Evolutionary conservation across 2,329 filamentous ascomycete species (phyloP).

Genomic region (Plenodomus biglobosus): DNA sequence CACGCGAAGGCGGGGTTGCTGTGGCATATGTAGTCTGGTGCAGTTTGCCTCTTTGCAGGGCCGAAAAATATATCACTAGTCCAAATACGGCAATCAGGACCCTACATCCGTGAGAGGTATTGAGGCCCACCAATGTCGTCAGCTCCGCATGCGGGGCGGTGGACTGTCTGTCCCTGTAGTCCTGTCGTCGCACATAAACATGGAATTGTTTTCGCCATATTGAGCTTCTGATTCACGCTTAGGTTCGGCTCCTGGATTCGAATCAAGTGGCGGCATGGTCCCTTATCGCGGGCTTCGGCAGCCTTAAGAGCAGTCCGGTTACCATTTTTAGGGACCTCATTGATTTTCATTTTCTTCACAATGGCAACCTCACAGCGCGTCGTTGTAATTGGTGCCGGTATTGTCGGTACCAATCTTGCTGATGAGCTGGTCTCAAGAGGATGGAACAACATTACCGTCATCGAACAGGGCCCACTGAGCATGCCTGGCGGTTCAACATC

Average conservation of each 20-base stretch:
- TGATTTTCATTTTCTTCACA: slow-evolving; percentile 3
- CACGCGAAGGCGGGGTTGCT: slow-evolving; percentile 30
- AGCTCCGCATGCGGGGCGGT: slow-evolving; percentile 27
- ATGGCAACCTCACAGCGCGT: slow-evolving; percentile 43
- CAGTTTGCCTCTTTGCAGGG: slow-evolving; percentile 8
- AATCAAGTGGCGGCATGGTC: slow-evolving; percentile 17
- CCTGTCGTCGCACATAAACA: slow-evolving; percentile 15
- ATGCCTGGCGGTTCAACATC: slow-evolving; percentile 68
- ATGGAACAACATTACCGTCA: slow-evolving; percentile 65
- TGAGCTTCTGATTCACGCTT: slow-evolving; percentile 26
- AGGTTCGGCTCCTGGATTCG: slow-evolving; percentile 21
- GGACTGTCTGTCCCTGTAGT: slow-evolving; percentile 6
- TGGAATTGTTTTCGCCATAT: slow-evolving; percentile 27
- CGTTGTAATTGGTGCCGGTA: slow-evolving; percentile 59
- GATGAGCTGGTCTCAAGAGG: slow-evolving; percentile 64
- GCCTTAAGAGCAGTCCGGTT: slow-evolving; percentile 14
- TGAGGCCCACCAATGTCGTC: slow-evolving; percentile 32
- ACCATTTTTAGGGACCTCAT: slow-evolving; percentile 1
- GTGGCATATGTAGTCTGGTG: slow-evolving; percentile 22
- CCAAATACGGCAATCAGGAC: slow-evolving; percentile 30
- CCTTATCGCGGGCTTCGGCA: slow-evolving; percentile 24
- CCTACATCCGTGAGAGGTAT: slow-evolving; percentile 27
- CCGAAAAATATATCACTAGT: slow-evolving; percentile 15
- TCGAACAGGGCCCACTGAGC: slow-evolving; percentile 64
- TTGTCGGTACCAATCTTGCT: slow-evolving; percentile 65